Conservation (phyloP, 2,329 filamentous ascomycete species). For the Fusarium clavum region DNA sequence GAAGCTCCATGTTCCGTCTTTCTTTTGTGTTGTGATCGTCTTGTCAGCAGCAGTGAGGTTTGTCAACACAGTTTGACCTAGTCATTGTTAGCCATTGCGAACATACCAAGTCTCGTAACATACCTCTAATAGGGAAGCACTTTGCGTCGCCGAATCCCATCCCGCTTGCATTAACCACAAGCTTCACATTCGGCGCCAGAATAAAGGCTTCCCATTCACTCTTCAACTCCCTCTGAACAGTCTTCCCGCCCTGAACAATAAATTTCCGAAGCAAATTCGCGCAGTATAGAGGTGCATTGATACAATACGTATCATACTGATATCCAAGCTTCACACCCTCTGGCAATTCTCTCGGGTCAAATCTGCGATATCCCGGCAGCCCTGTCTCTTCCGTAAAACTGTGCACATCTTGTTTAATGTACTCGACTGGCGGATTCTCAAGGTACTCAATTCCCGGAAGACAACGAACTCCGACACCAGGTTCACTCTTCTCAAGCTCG, state of each 20-base stretch:
- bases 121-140: constrained; percentile 52
- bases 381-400: constrained; percentile 48
- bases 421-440: constrained; percentile 57
- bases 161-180: constrained; percentile 52
- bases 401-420: constrained; percentile 48
- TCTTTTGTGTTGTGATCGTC: constrained; percentile 69
- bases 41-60: constrained; percentile 50
- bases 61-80: constrained; percentile 54
- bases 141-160: constrained; percentile 50
- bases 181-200: constrained; percentile 35
- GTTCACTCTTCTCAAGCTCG: constrained; percentile 44
- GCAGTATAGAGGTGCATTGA: constrained; percentile 67
- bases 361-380: constrained; percentile 44
- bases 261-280: constrained; percentile 50
- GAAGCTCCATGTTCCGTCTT: constrained; percentile 72
- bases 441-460: constrained; percentile 64
- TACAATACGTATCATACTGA: constrained; percentile 65
- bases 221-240: constrained; percentile 44
- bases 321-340: constrained; percentile 58
- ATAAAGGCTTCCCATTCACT: constrained; percentile 51
- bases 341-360: constrained; percentile 54
- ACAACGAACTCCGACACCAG: constrained; percentile 60
- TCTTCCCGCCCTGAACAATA: constrained; percentile 47
- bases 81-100: background rate
- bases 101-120: accelerated